Evolutionary conservation across 257 asterid species (phyloP), one percentile per base, ranked within the genome.

Genomic region (Nemophila menziesii): DNA sequence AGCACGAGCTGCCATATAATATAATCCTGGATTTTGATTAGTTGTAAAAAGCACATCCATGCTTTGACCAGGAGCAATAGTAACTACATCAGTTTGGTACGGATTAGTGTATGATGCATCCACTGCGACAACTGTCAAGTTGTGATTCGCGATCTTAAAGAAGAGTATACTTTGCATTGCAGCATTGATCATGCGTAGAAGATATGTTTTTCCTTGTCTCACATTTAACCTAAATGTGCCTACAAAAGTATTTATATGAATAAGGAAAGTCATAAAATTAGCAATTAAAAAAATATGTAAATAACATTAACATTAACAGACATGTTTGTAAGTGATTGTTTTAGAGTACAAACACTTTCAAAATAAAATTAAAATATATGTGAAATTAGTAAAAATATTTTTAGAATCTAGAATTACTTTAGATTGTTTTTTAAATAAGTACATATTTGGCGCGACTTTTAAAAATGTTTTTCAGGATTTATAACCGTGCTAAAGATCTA

Each of bases 131-230:
- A 77, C 82, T 0, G 62, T 70, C 51, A 77, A 15, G 0, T 64
- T 58, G 43, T 77, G 86, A 1, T 67, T 60, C 3, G 79, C 82
- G 39, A 77, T 61, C 39, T 73, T 73, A 63, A 66, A 77, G n/a
- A 77, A 73, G 0, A 69, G 38, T 5, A 71, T 70, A 8, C 52
- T 57, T n/a, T 75, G 70, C 65, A 76, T 68, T 46, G 78, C 85
- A 56, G 77, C 82, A 51, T 77, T 77, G 70, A 77, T 65, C 20
- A 73, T 64, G 5, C 86, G 79, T 1, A 77, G 64, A 16, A 73
- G 74, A 38, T 77, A 77, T 3, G 82, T 77, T 42, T 62, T 67
- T 2, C 86, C 86, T 0, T 13, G 52, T 15, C 39, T 55, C 29
- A 73, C 86, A 0, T 41, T 48, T 6, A 77, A 37, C 14, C 12